These are phyloP conservation scores for Sarocladium brachiariae DNA, from an alignment of 2,329 filamentous ascomycete genomes.

Conservation along the genomic window DNA sequence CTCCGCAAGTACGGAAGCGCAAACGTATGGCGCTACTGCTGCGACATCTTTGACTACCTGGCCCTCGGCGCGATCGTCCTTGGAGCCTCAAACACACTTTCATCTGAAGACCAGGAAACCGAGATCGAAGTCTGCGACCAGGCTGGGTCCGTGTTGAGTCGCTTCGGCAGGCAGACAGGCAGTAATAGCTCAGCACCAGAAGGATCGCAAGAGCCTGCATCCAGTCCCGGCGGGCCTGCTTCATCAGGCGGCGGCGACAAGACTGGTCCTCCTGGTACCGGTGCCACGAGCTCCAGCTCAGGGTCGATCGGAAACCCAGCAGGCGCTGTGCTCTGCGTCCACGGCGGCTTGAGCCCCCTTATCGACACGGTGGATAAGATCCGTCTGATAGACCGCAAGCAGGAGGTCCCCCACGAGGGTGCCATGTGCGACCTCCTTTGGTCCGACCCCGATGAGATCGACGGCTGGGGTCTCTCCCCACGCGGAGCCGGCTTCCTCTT, in stretches of 20 bases:
- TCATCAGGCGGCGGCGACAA: slow-evolving; percentile 20
- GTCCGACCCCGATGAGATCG: slow-evolving; percentile 96
- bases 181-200: slow-evolving; percentile 15
- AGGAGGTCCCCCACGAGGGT: slow-evolving; percentile 96
- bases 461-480: slow-evolving; percentile 92
- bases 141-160: slow-evolving; percentile 69
- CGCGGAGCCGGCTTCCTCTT: slow-evolving; percentile 94
- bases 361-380: slow-evolving; percentile 97
- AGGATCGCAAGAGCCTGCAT: slow-evolving; percentile 13
- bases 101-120: slow-evolving; percentile 60
- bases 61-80: slow-evolving; percentile 90
- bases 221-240: slow-evolving; percentile 17
- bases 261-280: slow-evolving; percentile 71
- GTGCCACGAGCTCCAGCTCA: slow-evolving; percentile 63
- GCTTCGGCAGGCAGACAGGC: slow-evolving; percentile 50
- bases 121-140: slow-evolving; percentile 93
- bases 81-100: slow-evolving; percentile 67
- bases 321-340: slow-evolving; percentile 88
- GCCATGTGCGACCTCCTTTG: slow-evolving; percentile 97
- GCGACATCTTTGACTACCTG: slow-evolving; percentile 97
- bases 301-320: slow-evolving; percentile 60
- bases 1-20: slow-evolving; percentile 98
- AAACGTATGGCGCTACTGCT: slow-evolving; percentile 99
- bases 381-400: slow-evolving; percentile 86
- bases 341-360: slow-evolving; percentile 92